phyloP scores from a whole-genome alignment of 1,139 yeast genomes.

The Zygotorulaspora mrakii region DNA sequence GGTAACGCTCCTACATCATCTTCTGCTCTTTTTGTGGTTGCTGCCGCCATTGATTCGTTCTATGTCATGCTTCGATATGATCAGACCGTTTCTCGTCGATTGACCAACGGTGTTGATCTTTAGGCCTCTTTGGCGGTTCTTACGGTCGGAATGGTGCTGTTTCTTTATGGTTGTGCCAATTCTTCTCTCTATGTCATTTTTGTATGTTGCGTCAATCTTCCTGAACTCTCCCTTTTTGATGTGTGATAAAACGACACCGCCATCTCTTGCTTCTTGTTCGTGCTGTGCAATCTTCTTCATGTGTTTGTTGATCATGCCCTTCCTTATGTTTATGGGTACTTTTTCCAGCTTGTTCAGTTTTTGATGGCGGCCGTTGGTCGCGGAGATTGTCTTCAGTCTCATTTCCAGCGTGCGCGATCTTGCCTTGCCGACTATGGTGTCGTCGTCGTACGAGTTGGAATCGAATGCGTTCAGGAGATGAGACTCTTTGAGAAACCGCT shows the following conservation, averaged over 20 bases:
- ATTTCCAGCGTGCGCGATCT: constrained; percentile 69
- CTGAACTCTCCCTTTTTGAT: constrained; percentile 63
- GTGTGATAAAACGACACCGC: constrained; percentile 76
- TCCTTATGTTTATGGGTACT: constrained; percentile 85
- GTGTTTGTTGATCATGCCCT: constrained; percentile 69
- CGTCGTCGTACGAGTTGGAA: constrained; percentile 41
- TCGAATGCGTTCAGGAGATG: constrained; percentile 65
- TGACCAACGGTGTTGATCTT: constrained; percentile 74
- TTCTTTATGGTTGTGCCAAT: constrained; percentile 46
- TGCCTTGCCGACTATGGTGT: constrained; percentile 76
- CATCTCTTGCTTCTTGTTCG: constrained; percentile 78
- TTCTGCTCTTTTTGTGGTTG: too few species aligned
- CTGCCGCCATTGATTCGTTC: constrained; percentile 30
- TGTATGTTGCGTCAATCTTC: constrained; percentile 47
- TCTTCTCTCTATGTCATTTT: constrained; percentile 49
- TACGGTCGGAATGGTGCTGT: constrained; percentile 34
- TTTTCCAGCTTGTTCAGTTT: constrained; percentile 51
- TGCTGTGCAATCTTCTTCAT: constrained; percentile 50
- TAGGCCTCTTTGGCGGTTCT: constrained; percentile 69
- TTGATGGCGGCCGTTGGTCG: constrained; percentile 44
- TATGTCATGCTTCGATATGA: constrained; percentile 66
- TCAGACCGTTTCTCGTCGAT: constrained; percentile 75
- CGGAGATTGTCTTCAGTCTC: constrained; percentile 56
- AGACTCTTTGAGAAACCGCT: constrained; percentile 77
- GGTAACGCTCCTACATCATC: too few species aligned